Evolutionary conservation across 306 rosid genomes (phyloP), one percentile per base, ranked within the genome.

Genomic region (Trifolium subterraneum): DNA sequence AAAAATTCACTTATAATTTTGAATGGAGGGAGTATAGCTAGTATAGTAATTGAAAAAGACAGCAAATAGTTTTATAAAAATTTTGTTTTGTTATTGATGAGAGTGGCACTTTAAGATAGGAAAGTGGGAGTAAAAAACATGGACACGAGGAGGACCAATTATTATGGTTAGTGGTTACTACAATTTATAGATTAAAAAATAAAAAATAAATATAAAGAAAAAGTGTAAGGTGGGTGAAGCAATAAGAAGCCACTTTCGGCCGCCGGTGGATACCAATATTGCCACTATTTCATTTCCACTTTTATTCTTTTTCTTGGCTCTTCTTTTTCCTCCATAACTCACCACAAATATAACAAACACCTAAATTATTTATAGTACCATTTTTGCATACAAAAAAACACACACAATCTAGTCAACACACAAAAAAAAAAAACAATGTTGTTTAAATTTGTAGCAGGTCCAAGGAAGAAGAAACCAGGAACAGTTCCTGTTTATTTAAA

Each of bases 401-500:
- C 9, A 0, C 19, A 47, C 16, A 11, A 45, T 27, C 23, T 13
- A 52, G 31, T 18, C 29, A 10, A 22, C 15, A 54, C 4, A 54
- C 2, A 52, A 1, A 2, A 2, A 11, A 39, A 23, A 27, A n/a
- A 8, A 25, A 75, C 0, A 77, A 90, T 93, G 97, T 64, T 90
- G 48, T 82, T 96, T 38, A 86, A 85, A 58, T 82, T 85, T 66
- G 83, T 79, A 4, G 11, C 84, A 51, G 70, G 79, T 79, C 78
- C 83, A 4, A 82, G 86, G 86, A 94, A 88, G 96, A 88, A 88
- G 82, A 85, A 82, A 79, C 77, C 64, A 4, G 98, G 96, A 31
- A 84, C 85, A 3, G 91, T 84, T 44, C 98, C 98, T 11, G 98
- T 94, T 61, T 74, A 90, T 74, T 86, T 94, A 5, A 94, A 94